Base-by-base conservation (phyloP, 2,329 filamentous ascomycete species). In the Clonostachys rosea region DNA sequence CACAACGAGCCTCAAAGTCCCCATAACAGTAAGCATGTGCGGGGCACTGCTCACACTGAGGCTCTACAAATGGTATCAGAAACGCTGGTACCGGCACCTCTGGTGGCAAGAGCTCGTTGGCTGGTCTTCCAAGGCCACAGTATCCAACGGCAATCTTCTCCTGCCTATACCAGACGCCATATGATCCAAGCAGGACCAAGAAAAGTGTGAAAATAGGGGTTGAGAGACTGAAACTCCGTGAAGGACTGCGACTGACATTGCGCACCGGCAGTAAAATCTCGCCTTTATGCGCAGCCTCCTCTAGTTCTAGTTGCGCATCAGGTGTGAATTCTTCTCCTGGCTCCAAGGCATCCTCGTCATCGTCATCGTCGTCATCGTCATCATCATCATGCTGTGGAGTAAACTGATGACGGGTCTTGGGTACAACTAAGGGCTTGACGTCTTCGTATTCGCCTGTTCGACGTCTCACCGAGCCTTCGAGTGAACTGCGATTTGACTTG, bases 71-170 rank as follows among this genome's bases (percentile, higher is more conserved):
- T 10, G 83, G 73, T 44, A 83, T 74, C 9, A 88, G 75, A 75
- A 83, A 88, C 42, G 89, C 83, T 4, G 92, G 91, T 16, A 96
- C 66, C 1, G 71, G 68, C 36, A 75, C 57, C 20, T 76, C 65
- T 11, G 65, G 61, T 11, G 77, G 76, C 16, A 81, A 63, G 33
- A 82, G 60, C 53, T 72, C 60, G 34, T 68, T 72, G 3, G 75
- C 79, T 43, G 81, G 74, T 46, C 84, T 81, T 20, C 87, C 94
- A 46, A 95, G 79, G 12, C 91, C 91, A 62, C 94, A 99, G 62
- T 95, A 99, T 34, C 95, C 94, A 17, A 97, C 89, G 14, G 89
- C 87, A n/a, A 96, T 74, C 75, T 97, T 97, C 67, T 99, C 94
- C 62, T 96, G 89, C 43, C 92, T 79, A 72, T 91, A 99, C 80